Percentiles rank a stretch among this genome's conserved stretches.
These are phyloP conservation scores for Amauroascus niger DNA, from an alignment of 2,329 filamentous ascomycete species.

Conservation along the genomic window DNA sequence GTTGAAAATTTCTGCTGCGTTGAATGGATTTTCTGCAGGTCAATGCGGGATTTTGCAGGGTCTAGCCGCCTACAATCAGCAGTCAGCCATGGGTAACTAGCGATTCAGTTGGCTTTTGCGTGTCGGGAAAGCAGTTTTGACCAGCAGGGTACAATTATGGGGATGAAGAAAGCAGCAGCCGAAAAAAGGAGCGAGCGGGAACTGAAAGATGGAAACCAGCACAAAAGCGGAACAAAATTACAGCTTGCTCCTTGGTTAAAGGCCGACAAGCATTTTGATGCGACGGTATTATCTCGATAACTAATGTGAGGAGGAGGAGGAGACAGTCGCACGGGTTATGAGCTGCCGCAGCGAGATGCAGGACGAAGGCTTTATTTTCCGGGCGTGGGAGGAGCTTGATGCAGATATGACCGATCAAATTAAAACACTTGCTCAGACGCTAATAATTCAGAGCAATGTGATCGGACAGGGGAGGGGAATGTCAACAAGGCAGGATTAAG, in stretches of 20 bases:
- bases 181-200: not conserved
- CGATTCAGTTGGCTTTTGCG: not conserved
- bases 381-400: conserved; percentile 6
- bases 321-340: conserved; percentile 2
- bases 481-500: not conserved
- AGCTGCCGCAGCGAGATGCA: conserved; percentile 8
- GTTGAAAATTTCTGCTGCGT: conserved; percentile 6
- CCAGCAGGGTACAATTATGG: not conserved
- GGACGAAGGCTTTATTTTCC: conserved; percentile 6
- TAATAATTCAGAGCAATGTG: conserved; percentile 8
- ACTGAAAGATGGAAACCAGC: not conserved
- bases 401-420: conserved; percentile 15
- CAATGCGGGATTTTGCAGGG: conserved; percentile 15
- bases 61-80: conserved; percentile 15
- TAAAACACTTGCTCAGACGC: conserved; percentile 8
- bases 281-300: not conserved
- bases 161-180: not conserved
- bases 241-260: not conserved
- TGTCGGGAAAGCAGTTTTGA: not conserved
- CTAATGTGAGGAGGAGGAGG: not conserved
- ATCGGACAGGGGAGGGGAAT: not conserved
- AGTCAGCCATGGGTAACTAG: not conserved
- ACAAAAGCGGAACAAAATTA: not conserved
- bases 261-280: not conserved
- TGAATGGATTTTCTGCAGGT: conserved; percentile 9